These are phyloP conservation scores for Leccinum subgranulosum DNA, from an alignment of 768 basidiomycete species.

Conservation along the genomic window DNA sequence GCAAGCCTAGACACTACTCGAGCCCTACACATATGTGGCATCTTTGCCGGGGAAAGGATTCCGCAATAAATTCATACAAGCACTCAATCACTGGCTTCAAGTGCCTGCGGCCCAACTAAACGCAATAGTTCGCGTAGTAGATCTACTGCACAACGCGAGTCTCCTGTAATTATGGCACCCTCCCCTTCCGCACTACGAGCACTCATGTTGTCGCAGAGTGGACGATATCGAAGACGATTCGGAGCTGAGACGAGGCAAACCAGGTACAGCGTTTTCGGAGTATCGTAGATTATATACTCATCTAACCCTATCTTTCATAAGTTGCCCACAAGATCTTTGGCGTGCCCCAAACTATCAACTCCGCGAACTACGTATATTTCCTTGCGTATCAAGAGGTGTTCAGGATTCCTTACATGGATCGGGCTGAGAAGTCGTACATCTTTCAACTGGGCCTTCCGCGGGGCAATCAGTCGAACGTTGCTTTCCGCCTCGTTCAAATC, in stretches of 20 bases:
- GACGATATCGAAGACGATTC: conserved; percentile 97
- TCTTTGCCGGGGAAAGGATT: conserved; percentile 91
- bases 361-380: conserved; percentile 96
- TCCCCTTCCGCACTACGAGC: background rate
- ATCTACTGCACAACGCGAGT: conserved; percentile 92
- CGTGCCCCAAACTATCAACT: conserved; percentile 93
- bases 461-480: conserved; percentile 12
- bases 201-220: conserved; percentile 48
- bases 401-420: conserved; percentile 18
- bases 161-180: conserved; percentile 59
- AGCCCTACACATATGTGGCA: conserved; percentile 85
- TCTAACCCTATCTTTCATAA: conserved; percentile 19
- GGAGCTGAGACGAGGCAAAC: conserved; percentile 78
- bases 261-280: conserved; percentile 46
- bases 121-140: conserved; percentile 75
- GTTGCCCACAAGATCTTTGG: conserved; percentile 98
- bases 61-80: conserved; percentile 78
- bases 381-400: conserved; percentile 85
- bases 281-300: background rate
- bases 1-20: conserved; percentile 52
- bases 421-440: conserved; percentile 18
- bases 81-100: conserved; percentile 91
- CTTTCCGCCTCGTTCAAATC: conserved; percentile 58
- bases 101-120: conserved; percentile 71
- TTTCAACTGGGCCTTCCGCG: conserved; percentile 35